A percentile compares a stretch with the other conserved stretches of the same genome.
Conservation (phyloP, 495 filamentous ascomycete species). For the Clavariopsis aquatica region DNA sequence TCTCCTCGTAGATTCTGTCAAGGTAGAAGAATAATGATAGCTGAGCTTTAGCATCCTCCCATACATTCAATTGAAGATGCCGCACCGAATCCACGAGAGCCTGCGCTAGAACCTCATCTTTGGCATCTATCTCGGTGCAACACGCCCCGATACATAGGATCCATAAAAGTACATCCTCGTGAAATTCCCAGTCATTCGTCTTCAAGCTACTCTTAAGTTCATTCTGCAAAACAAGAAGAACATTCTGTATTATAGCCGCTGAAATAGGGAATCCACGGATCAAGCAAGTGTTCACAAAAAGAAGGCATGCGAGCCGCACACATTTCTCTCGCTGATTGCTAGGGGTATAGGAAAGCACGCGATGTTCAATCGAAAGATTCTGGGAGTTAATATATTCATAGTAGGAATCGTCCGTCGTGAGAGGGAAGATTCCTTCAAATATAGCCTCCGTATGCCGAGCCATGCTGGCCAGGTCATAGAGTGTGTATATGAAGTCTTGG, state of each 20-base stretch:
- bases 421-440: not conserved
- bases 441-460: conserved; percentile 13
- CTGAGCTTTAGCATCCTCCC: not conserved
- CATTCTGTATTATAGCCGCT: not conserved
- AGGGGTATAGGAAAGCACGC: conserved; percentile 3
- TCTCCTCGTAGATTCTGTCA: not conserved
- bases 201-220: not conserved
- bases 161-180: conserved; percentile 4
- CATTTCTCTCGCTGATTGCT: not conserved
- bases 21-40: not conserved
- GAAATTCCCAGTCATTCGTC: not conserved
- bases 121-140: not conserved
- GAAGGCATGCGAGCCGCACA: not conserved
- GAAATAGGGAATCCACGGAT: conserved; percentile 1
- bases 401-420: conserved; percentile 1
- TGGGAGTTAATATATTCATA: conserved; percentile 2
- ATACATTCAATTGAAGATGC: not conserved
- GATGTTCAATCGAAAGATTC: conserved; percentile 9
- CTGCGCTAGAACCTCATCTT: not conserved
- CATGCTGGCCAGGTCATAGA: not conserved
- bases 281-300: conserved; percentile 2
- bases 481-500: not conserved
- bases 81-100: not conserved
- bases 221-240: not conserved
- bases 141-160: conserved; percentile 1